Evolutionary conservation across 768 basidiomycete species (phyloP).

Genomic region (Naganishia vishniacii): DNA sequence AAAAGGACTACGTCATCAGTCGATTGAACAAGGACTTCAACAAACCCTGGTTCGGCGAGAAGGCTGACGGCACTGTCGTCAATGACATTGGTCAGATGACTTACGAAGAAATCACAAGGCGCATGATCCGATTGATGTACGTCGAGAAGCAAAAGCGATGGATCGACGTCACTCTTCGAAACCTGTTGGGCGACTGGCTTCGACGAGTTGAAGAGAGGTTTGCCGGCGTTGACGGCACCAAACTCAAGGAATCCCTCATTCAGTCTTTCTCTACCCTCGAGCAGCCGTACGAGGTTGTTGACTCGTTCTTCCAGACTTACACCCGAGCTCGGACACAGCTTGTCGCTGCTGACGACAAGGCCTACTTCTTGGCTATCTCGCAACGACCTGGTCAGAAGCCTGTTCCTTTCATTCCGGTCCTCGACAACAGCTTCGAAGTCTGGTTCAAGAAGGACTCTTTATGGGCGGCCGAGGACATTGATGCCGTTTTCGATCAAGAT

Average conservation of each 20-base stretch:
- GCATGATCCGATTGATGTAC: constrained; percentile 91
- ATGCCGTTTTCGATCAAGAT: constrained; percentile 97
- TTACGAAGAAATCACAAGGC: constrained; percentile 87
- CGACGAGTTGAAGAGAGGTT: constrained; percentile 93
- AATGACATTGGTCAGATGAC: constrained; percentile 93
- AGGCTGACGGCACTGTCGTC: constrained; percentile 80
- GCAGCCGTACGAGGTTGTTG: constrained; percentile 63
- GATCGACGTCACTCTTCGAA: constrained; percentile 85
- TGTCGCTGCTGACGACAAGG: constrained; percentile 84
- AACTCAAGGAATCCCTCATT: constrained; percentile 72
- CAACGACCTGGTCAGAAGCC: constrained; percentile 98
- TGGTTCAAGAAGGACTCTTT: constrained; percentile 99
- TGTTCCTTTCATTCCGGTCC: constrained; percentile 92
- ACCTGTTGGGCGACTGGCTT: constrained; percentile 93
- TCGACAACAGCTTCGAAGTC: constrained; percentile 87
- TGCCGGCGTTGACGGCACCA: constrained; percentile 73
- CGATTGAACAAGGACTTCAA: constrained; percentile 92
- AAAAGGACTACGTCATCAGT: constrained; percentile 77
- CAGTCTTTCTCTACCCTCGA: constrained; percentile 78
- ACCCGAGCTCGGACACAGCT: constrained; percentile 75
- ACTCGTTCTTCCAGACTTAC: constrained; percentile 78
- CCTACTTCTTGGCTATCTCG: constrained; percentile 90
- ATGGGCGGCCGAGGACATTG: constrained; percentile 96
- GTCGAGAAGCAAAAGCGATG: constrained; percentile 84
- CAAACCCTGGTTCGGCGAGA: constrained; percentile 82